Evolutionary conservation across 164 flowering plant species (phyloP), one percentile per base, ranked within the genome.

Genomic region (Euptelea pleiosperma): DNA sequence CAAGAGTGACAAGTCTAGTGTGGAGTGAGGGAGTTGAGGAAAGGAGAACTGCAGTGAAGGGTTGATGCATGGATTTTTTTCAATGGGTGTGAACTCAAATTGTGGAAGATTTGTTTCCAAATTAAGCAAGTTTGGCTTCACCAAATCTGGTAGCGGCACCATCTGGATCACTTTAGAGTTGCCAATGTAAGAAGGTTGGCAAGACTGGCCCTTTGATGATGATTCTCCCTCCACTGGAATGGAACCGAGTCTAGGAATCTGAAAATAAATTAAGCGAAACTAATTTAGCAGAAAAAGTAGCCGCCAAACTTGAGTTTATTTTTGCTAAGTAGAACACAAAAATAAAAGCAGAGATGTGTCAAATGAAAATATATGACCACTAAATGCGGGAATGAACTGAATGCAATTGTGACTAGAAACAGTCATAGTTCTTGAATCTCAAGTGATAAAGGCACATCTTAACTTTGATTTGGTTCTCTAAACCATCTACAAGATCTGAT

Each of bases 171-270:
- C 18, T 28, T 70, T 73, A 2, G 67, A 36, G 52, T 71, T 67
- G 15, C 59, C 78, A 7, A 54, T 52, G 64, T 54, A 55, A 31
- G 76, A 66, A 6, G 72, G 52, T 18, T 71, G 61, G 14, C 71
- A 62, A 19, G 74, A 39, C 2, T 65, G 63, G 37, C 57, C 42
- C 50, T 40, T 62, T 11, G 74, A 52, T 5, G 70, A 45, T 43
- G 80, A 56, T 62, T 67, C 82, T 56, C 64, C 78, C 35, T 73
- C 77, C 45, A 55, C 21, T 48, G 76, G 12, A 16, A 31, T 26
- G 22, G 75, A 62, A 58, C 63, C 47, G 43, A 63, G 52, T 28
- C 52, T 76, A 0, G 82, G 69, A n/a, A 68, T 79, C 88, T 83
- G 64, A 52, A 55, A 58, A 34, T 7, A n/a, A 16, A 24, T 24